Percentiles rank a stretch among this genome's conserved stretches.
Conservation (phyloP, 2,329 filamentous ascomycete species). For the Trichoderma afroharzianum region DNA sequence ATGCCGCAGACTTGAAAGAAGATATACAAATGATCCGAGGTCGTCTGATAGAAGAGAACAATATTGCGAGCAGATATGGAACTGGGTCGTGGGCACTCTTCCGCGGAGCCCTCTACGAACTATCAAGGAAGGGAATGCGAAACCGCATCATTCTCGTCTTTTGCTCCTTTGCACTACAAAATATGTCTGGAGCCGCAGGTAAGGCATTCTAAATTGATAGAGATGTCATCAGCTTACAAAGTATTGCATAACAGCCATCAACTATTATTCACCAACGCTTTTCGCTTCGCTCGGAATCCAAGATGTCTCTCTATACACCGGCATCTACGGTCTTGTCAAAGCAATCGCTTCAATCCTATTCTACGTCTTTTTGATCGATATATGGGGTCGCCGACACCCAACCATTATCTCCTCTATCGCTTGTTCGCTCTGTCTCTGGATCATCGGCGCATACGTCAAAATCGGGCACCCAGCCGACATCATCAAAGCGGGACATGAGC, state of each 20-base stretch:
- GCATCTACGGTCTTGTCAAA: slow-evolving; percentile 48
- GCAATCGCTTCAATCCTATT: slow-evolving; percentile 40
- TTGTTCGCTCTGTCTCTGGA: slow-evolving; percentile 48
- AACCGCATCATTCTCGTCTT: slow-evolving; percentile 39
- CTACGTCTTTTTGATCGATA: slow-evolving; percentile 38
- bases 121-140: slow-evolving; percentile 39
- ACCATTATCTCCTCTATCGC: slow-evolving; percentile 46
- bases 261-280: slow-evolving; percentile 37
- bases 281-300: slow-evolving; percentile 44
- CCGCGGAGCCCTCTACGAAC: slow-evolving; percentile 23
- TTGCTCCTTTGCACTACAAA: slow-evolving; percentile 37
- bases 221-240: slow-evolving; percentile 15
- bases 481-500: slow-evolving; percentile 40
- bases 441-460: slow-evolving; percentile 52
- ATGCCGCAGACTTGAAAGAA: slow-evolving; percentile 38
- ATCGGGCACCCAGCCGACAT: slow-evolving; percentile 45
- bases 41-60: slow-evolving; percentile 34
- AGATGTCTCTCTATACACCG: slow-evolving; percentile 44
- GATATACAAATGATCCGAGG: slow-evolving; percentile 46
- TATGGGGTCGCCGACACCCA: slow-evolving; percentile 38
- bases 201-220: neutral
- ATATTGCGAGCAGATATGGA: slow-evolving; percentile 32
- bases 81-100: slow-evolving; percentile 27
- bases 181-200: slow-evolving; percentile 38
- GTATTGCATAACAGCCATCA: slow-evolving; percentile 29